Evolutionary conservation across 805 yeast genomes (phyloP).

Genomic region (Candida maris): DNA sequence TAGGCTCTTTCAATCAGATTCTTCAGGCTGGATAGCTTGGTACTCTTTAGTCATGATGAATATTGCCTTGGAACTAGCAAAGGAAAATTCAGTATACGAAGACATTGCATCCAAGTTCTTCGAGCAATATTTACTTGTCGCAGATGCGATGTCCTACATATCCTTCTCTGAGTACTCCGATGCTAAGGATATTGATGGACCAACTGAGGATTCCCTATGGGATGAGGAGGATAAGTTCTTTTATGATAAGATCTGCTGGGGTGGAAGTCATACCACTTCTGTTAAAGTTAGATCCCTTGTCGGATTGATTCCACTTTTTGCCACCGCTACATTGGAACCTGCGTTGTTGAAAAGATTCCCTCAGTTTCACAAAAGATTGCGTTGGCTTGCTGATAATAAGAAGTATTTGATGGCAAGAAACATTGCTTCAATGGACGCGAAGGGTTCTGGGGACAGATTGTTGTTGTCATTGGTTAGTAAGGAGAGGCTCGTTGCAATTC

Average conservation of each 20-base stretch:
- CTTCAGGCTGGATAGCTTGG: slow-evolving; percentile 98
- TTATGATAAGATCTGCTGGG: slow-evolving; percentile 88
- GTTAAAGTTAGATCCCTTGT: slow-evolving; percentile 86
- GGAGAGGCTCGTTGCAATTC: slow-evolving; percentile 71
- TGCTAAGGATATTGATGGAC: slow-evolving; percentile 20
- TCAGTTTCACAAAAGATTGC: slow-evolving; percentile 73
- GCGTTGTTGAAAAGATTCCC: slow-evolving; percentile 75
- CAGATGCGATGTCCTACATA: slow-evolving; percentile 86
- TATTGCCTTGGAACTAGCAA: slow-evolving; percentile 86
- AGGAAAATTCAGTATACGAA: slow-evolving; percentile 80
- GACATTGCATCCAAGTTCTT: slow-evolving; percentile 92
- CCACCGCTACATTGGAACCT: slow-evolving; percentile 84
- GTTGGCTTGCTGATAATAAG: slow-evolving; percentile 77
- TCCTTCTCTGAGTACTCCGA: slow-evolving; percentile 35
- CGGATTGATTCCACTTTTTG: slow-evolving; percentile 88
- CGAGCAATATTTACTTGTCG: slow-evolving; percentile 86
- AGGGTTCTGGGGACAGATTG: slow-evolving; percentile 81
- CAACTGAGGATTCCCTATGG: slow-evolving; percentile 73
- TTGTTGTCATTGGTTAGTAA: slow-evolving; percentile 75
- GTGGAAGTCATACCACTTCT: slow-evolving; percentile 58
- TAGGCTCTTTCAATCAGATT: slow-evolving; percentile 85
- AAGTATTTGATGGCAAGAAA: slow-evolving; percentile 71
- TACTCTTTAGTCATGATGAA: slow-evolving; percentile 86
- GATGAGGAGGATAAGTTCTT: slow-evolving; percentile 85
- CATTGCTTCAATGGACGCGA: slow-evolving; percentile 73